Evolutionary conservation across 192 early-diverging fungal species (phyloP), one percentile per base, ranked within the genome.

Genomic region (Fimicolochytrium jonesii): DNA sequence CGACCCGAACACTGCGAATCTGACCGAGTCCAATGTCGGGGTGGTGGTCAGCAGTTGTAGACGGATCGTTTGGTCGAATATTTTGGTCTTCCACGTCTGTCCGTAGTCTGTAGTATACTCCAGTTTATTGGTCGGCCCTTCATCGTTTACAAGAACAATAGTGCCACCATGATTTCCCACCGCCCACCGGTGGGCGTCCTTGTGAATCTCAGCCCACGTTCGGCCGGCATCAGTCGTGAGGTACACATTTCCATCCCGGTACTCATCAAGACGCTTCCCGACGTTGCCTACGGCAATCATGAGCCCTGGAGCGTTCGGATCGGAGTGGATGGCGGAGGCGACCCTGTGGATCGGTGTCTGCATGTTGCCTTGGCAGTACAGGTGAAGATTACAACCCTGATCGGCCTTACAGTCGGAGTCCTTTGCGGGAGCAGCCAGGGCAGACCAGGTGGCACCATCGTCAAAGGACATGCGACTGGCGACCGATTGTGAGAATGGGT

Each of bases 131-230:
- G 90, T 90, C 0, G 90, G 87, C 2, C 59, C 70, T 31, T 87
- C 77, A 36, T 94, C 88, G 54, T 87, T 83, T 0, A 89, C 77
- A 13, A 95, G 46, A 23, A 91, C 84, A 22, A 97, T 58, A 13
- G 97, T 56, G 1, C 86, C 85, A 23, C 97, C 97, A 60, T 92
- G 87, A 59, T 97, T 92, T 32, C 88, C 93, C 73, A 97, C 89
- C 45, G 87, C 93, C 71, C 91, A 92, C 43, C 85, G 72, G 52
- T 83, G 77, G 15, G 82, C 81, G 5, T 84, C 81, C 18, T 81
- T 79, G 34, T 73, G 79, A 18, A 91, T 77, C 67, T 92, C 84
- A 6, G 46, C 48, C 96, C 97, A 99, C 13, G 77, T 86, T 15
- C 82, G 78, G n/a, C 97, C 97, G 10, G 81, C 95, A 57, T 99